These are phyloP conservation scores for Petunia secreta DNA, from an alignment of 257 asterid species.

Conservation along the genomic window DNA sequence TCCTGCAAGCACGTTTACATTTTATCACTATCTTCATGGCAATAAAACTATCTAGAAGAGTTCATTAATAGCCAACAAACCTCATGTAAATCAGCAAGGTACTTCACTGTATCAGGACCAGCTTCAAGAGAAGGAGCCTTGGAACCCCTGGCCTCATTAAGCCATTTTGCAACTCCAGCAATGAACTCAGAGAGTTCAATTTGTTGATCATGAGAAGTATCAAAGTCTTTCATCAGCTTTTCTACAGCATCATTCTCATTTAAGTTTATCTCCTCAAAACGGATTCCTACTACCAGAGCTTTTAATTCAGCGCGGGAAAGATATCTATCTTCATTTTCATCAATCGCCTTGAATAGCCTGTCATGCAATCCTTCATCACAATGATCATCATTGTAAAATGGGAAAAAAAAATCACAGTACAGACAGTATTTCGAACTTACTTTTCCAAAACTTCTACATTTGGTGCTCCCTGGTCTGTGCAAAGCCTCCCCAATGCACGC, in stretches of 20 bases:
- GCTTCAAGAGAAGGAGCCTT: conserved; percentile 29
- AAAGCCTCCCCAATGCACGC: conserved; percentile 73
- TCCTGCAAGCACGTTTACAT: conserved; percentile 48
- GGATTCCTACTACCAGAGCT: conserved; percentile 77
- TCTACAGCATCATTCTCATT: conserved; percentile 61
- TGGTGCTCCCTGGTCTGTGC: conserved; percentile 64
- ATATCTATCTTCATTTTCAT: conserved; percentile 58
- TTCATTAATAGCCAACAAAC: conserved; percentile 40
- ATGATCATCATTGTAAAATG: neutral
- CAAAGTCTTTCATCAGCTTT: conserved; percentile 74
- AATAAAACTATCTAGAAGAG: conserved; percentile 12
- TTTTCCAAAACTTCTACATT: conserved; percentile 52
- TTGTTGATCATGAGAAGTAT: conserved; percentile 50
- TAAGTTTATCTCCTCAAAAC: conserved; percentile 60
- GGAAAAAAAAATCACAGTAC: neutral
- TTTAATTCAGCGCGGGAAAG: conserved; percentile 64
- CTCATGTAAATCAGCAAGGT: conserved; percentile 63
- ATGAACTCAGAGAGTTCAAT: conserved; percentile 59
- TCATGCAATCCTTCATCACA: conserved; percentile 24
- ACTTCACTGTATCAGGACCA: conserved; percentile 55
- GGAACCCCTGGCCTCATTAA: conserved; percentile 63
- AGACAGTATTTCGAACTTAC: conserved; percentile 42
- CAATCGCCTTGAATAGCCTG: conserved; percentile 74
- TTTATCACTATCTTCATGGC: neutral
- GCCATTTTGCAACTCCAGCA: conserved; percentile 70